Base-by-base conservation (phyloP, 768 basidiomycete species). In the Lentinula edodes region DNA sequence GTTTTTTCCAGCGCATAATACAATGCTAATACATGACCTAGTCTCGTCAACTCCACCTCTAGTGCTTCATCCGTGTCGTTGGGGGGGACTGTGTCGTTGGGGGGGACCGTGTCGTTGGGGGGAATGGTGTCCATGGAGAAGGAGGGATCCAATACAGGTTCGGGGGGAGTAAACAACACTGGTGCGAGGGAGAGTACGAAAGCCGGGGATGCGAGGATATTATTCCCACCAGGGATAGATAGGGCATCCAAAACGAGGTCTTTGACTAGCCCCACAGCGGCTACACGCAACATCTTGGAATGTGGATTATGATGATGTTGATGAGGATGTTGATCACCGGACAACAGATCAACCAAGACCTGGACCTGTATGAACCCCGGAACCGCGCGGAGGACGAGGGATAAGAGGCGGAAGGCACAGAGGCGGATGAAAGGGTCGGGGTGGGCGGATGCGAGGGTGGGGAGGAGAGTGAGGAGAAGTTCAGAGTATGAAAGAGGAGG, bases 1-100 rank as follows among this genome's bases (percentile, higher is more conserved):
- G 88, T 74, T 50, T 75, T 70, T 7, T 90, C 66, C 16, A 91
- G 74, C 38, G 88, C 77, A 64, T 88, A 91, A 67, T 87, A 89
- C 55, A 91, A 78, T 16, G 83, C 82, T 5, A 93, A 73, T 63
- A 82, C 85, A 63, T 91, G 89, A 0, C 81, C 78, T 23, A 93
- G 74, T 45, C 90, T 76, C 20, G 78, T 66, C n/a, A 84, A 74
- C 66, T 91, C 90, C 1, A 13, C 23, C 0, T 43, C 9, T 13
- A 16, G n/a, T n/a, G n/a, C n/a, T 6, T 16, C 23, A 12, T 56
- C n/a, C n/a, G n/a, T n/a, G n/a, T n/a, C n/a, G n/a, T n/a, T n/a
- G n/a, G n/a, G n/a, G n/a, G n/a, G n/a, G n/a, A n/a, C n/a, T n/a
- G n/a, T n/a, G n/a, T n/a, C n/a, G n/a, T n/a, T n/a, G n/a, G n/a